Base-by-base conservation (phyloP, 2,329 filamentous ascomycete genomes). In the Arthrobotrys megalospora region DNA sequence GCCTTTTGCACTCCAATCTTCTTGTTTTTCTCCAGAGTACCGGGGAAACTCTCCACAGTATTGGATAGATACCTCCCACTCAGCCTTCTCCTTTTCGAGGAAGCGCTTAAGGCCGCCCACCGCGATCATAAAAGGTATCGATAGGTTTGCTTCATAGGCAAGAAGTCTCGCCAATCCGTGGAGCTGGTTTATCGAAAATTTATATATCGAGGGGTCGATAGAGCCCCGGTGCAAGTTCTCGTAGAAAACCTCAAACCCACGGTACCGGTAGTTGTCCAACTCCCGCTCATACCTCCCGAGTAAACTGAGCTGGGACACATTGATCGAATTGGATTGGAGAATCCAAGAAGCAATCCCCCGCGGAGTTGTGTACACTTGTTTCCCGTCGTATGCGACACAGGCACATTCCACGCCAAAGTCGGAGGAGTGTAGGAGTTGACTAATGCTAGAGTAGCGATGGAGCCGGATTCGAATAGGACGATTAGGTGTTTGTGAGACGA, bases 321-420 rank as follows among this genome's bases (percentile, higher is more conserved):
- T 93, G 76, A 96, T 87, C 2, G 90, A 90, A 81, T 96, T 96
- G 82, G 90, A 88, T 84, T 96, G 93, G 0, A 92, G 94, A 82
- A 95, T 90, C 83, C 91, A 95, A 6, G 92, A 91, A 50, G 89
- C 90, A 14, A 96, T 83, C 0, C 93, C 93, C 70, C 93, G 88
- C 1, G 93, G 93, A 1, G 91, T 90, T 24, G 90, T 90, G 82
- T 91, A 96, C 14, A 96, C 93, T 82, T 95, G 91, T 28, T 88
- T 88, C 36, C 93, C 93, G 83, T 96, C 90, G 81, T 92, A 97
- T 1, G 92, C 93, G 21, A 90, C 91, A 79, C 93, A 92, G 0
- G 92, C 79, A 83, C 91, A 94, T 82, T 96, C 93, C 55, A 97
- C 93, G 81, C 96, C 93, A 81, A 97, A 96, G 0, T 93, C 93